phyloP scores from a whole-genome alignment of 1,284 basidiomycete species.

The Schizophyllum commune region DNA sequence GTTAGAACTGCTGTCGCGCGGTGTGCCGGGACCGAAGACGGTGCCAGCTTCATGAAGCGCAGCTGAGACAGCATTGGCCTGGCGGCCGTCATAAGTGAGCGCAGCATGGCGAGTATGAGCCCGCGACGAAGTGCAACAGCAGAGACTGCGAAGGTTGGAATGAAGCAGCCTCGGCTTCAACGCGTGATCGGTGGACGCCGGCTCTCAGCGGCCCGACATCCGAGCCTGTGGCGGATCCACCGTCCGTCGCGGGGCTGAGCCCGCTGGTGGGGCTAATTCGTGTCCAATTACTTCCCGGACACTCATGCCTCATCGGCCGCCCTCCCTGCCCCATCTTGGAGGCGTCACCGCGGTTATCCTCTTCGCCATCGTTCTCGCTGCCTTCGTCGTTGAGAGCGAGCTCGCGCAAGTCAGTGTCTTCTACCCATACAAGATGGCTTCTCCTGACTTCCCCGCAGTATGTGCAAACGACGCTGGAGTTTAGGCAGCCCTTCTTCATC shows the following conservation, averaged over 20 bases:
- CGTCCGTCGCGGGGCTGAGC: no score
- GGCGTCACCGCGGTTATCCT: constrained; percentile 31
- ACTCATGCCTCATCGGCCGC: not conserved
- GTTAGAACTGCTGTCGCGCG: constrained; percentile 23
- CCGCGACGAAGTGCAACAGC: constrained; percentile 2
- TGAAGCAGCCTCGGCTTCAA: no score
- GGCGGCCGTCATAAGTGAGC: constrained; percentile 53
- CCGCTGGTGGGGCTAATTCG: no score
- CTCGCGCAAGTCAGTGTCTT: constrained; percentile 52
- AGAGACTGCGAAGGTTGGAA: no score
- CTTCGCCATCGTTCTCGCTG: constrained; percentile 44
- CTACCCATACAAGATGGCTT: not conserved
- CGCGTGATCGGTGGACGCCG: no score
- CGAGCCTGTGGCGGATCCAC: no score
- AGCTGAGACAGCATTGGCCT: constrained; percentile 50
- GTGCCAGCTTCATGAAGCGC: constrained; percentile 21
- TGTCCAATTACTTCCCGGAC: no score
- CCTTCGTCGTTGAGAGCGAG: constrained; percentile 65
- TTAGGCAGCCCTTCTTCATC: constrained; percentile 70
- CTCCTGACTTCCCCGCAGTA: constrained; percentile 37
- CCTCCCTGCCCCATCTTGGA: constrained; percentile 7
- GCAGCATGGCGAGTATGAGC: constrained; percentile 40
- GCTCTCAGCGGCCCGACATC: no score
- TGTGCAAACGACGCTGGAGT: constrained; percentile 63
- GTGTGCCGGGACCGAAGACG: constrained; percentile 13